These are phyloP conservation scores for Podila verticillata DNA, from an alignment of 192 early-diverging fungal genomes.

Conservation along the genomic window DNA sequence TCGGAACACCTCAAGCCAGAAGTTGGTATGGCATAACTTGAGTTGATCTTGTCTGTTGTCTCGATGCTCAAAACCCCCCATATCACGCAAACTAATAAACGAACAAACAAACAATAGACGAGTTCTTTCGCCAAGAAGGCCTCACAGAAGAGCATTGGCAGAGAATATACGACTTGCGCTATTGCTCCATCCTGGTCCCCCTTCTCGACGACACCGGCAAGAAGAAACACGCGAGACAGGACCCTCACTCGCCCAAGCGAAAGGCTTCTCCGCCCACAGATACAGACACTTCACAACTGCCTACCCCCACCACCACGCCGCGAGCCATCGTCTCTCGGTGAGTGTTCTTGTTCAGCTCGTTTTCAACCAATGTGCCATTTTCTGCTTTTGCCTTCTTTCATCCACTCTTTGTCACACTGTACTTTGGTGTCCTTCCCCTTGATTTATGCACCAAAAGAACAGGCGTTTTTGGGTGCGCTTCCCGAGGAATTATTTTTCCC, in stretches of 20 bases:
- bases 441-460: no score
- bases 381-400: neutral
- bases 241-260: no score
- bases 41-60: no score
- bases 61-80: no score
- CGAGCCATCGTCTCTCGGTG: neutral
- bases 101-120: constrained; percentile 3
- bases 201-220: constrained; percentile 4
- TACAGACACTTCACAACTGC: neutral
- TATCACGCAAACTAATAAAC: no score
- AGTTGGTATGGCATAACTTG: no score
- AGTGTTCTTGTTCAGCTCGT: neutral
- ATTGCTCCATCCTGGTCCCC: constrained; percentile 44
- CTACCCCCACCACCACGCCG: neutral
- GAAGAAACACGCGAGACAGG: no score
- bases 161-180: constrained; percentile 40
- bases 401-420: neutral
- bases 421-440: neutral
- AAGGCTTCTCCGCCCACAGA: neutral
- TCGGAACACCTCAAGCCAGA: no score
- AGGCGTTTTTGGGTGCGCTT: no score
- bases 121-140: constrained; percentile 22
- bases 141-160: constrained; percentile 30
- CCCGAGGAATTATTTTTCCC: no score
- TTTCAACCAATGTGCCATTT: no score